Percentiles rank a stretch among this genome's conserved stretches.
Conservation (phyloP, 257 asterid species). For the Cordia subcordata region DNA sequence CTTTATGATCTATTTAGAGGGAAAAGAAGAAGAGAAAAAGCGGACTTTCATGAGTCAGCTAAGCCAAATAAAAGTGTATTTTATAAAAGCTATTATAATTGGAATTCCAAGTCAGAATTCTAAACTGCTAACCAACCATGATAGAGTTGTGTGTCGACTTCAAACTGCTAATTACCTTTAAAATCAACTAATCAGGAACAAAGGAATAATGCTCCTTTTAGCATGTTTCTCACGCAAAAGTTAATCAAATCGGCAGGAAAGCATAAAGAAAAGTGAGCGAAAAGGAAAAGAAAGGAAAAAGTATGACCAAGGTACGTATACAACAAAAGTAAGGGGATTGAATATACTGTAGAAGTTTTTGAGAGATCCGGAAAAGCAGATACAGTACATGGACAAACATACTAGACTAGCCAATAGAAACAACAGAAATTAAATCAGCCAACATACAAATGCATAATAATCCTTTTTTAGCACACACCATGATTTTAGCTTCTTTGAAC, state of each 20-base stretch:
- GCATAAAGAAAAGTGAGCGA: neutral
- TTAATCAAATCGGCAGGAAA: neutral
- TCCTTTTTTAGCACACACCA: neutral
- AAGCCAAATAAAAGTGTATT: neutral
- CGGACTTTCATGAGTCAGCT: neutral
- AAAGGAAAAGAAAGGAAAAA: neutral
- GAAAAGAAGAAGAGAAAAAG: neutral
- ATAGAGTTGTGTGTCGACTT: neutral
- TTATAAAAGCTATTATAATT: neutral
- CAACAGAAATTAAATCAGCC: neutral
- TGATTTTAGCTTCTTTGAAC: neutral
- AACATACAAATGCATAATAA: neutral
- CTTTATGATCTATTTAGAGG: neutral
- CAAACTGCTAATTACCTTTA: neutral
- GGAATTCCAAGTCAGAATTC: conserved; percentile 1
- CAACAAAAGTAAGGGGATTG: neutral
- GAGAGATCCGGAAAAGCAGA: neutral
- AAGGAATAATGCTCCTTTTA: no score
- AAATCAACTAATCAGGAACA: neutral
- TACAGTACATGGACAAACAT: neutral
- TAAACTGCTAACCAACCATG: neutral
- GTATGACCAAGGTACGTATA: neutral
- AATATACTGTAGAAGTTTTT: neutral
- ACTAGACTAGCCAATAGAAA: neutral
- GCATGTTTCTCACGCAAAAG: conserved; percentile 1